These are phyloP conservation scores for Komagataella pastoris DNA, from an alignment of 805 yeast species.

Conservation along the genomic window DNA sequence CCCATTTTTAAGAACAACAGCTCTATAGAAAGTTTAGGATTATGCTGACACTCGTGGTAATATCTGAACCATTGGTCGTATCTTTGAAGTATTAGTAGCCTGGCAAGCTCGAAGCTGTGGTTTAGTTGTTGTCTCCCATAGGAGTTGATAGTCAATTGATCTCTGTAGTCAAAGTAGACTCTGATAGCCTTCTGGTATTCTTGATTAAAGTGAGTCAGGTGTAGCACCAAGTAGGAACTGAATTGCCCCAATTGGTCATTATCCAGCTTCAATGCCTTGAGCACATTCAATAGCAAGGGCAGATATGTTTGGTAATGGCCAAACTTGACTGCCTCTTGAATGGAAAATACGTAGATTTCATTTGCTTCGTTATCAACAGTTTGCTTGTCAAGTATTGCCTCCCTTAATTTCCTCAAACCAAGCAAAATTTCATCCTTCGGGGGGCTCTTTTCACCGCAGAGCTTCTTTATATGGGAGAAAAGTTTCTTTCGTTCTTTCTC, in stretches of 20 bases:
- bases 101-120: background rate
- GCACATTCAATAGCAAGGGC: constrained; percentile 33
- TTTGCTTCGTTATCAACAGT: constrained; percentile 23
- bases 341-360: constrained; percentile 34
- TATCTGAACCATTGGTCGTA: background rate
- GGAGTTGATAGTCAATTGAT: background rate
- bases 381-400: constrained; percentile 29
- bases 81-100: background rate
- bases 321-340: constrained; percentile 26
- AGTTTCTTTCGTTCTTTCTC: constrained; percentile 27
- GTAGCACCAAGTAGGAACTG: constrained; percentile 28
- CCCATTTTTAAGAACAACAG: constrained; percentile 27
- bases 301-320: constrained; percentile 41
- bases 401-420: constrained; percentile 38
- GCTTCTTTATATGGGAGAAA: constrained; percentile 22
- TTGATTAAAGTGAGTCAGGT: constrained; percentile 26
- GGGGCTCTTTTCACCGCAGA: constrained; percentile 6
- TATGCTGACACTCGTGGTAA: background rate
- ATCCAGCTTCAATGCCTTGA: constrained; percentile 15
- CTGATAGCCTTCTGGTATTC: constrained; percentile 5
- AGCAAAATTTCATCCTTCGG: constrained; percentile 18
- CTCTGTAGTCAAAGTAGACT: background rate
- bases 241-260: constrained; percentile 24
- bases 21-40: background rate
- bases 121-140: background rate